Conservation (phyloP, 2,329 filamentous ascomycete species). For the Epicoccum sorghinum region DNA sequence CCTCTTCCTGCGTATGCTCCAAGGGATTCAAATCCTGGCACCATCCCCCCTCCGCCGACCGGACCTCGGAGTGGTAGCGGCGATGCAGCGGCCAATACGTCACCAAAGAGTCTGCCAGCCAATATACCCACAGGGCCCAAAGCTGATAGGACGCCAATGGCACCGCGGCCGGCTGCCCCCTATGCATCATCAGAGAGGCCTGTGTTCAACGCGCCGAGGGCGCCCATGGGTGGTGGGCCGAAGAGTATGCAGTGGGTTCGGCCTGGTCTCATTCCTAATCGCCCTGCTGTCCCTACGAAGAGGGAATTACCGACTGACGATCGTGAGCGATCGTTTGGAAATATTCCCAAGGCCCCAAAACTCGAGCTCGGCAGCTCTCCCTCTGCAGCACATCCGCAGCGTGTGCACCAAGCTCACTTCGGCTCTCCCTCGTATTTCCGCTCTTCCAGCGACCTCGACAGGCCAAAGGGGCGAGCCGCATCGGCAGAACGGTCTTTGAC, state of each 20-base stretch:
- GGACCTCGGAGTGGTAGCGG: slow-evolving; percentile 34
- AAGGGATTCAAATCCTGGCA: slow-evolving; percentile 38
- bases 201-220: slow-evolving; percentile 35
- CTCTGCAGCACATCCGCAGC: slow-evolving; percentile 27
- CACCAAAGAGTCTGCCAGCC: slow-evolving; percentile 42
- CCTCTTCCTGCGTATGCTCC: slow-evolving; percentile 31
- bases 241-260: slow-evolving; percentile 53
- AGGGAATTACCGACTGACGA: slow-evolving; percentile 54
- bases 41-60: slow-evolving; percentile 26
- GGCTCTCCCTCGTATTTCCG: slow-evolving; percentile 29
- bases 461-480: slow-evolving; percentile 28
- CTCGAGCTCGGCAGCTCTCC: slow-evolving; percentile 31
- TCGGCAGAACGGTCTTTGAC: slow-evolving; percentile 30
- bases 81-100: slow-evolving; percentile 38
- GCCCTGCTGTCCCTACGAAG: slow-evolving; percentile 51
- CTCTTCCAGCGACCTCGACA: slow-evolving; percentile 22
- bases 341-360: slow-evolving; percentile 41
- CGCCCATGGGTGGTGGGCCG: slow-evolving; percentile 40
- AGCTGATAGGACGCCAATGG: slow-evolving; percentile 42
- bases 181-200: slow-evolving; percentile 39
- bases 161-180: slow-evolving; percentile 37
- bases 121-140: slow-evolving; percentile 51
- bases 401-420: slow-evolving; percentile 30
- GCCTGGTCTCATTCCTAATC: slow-evolving; percentile 45
- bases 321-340: slow-evolving; percentile 45